Base-by-base conservation (phyloP, 495 filamentous ascomycete genomes). In the Penicillium chermesinum region DNA sequence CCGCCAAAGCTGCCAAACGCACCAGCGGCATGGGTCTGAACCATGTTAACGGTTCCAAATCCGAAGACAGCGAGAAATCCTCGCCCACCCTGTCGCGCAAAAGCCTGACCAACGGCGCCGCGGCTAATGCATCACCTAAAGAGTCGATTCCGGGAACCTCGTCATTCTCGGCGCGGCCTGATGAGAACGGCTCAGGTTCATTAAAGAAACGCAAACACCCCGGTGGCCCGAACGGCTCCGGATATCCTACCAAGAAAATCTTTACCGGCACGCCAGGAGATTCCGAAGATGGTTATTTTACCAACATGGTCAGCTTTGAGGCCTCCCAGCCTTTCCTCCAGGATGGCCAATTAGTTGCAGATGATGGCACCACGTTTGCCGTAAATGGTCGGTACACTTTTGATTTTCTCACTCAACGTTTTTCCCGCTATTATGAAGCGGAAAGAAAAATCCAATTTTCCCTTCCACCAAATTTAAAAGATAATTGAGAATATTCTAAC, bases 221-320 rank as follows among this genome's bases (percentile, higher is more conserved):
- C n/a, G 74, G 75, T 36, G 75, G 75, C 55, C 67, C 72, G 18
- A 69, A 52, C 50, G 59, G 57, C 41, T 61, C 16, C 45, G 38
- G 59, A 36, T 69, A 67, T 59, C 66, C 68, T 16, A 43, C 69
- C 21, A 70, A 68, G 43, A 64, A 74, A 37, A 62, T 67, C 49
- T 72, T 79, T 38, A 69, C 71, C 20, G 59, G 70, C 63, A 68
- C 75, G 54, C 74, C 70, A 41, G 65, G 69, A 3, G 53, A 62
- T 22, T 55, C 63, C 13, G 63, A 64, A 13, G 60, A 71, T 32
- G 56, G 65, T 35, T 67, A 66, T 54, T 70, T 73, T 36, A 70
- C 89, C 7, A 96, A 93, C 64, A 87, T 99, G 83, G 76, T 95
- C 61, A 87, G 76, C 38, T 99, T 97, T 66, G 85, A 89, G 40